Evolutionary conservation across 495 filamentous ascomycete genomes (phyloP).

Genomic region (Penicillium antarcticum): DNA sequence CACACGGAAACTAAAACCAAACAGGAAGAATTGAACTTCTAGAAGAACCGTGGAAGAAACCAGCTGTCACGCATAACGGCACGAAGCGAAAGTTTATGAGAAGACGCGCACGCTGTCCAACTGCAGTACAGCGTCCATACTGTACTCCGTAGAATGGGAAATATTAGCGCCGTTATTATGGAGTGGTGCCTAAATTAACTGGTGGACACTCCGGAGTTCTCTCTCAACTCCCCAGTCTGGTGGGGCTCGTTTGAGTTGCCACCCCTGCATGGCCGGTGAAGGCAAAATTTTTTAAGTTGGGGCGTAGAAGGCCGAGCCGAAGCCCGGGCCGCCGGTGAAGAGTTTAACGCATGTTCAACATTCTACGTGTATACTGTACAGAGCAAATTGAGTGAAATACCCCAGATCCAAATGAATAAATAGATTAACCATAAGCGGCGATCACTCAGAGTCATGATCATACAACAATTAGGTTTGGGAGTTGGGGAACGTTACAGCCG

Average conservation of each 20-base stretch:
- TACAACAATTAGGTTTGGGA: neutral
- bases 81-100: no score
- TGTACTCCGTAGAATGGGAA: no score
- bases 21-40: neutral
- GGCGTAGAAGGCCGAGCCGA: neutral
- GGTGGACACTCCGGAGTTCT: constrained; percentile 1
- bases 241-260: neutral
- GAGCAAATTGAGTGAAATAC: no score
- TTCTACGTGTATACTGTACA: no score
- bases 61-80: no score
- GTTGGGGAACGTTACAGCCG: no score
- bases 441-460: no score
- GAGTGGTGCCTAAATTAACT: neutral
- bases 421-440: no score
- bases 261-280: constrained; percentile 4
- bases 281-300: neutral
- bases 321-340: neutral
- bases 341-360: no score
- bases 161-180: no score
- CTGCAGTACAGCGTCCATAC: neutral
- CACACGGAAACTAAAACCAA: neutral
- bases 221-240: neutral
- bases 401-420: neutral
- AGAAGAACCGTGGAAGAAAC: no score
- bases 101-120: neutral